Evolutionary conservation across 169 alveolate species (phyloP).

Genomic region (Eimeria zaria): DNA sequence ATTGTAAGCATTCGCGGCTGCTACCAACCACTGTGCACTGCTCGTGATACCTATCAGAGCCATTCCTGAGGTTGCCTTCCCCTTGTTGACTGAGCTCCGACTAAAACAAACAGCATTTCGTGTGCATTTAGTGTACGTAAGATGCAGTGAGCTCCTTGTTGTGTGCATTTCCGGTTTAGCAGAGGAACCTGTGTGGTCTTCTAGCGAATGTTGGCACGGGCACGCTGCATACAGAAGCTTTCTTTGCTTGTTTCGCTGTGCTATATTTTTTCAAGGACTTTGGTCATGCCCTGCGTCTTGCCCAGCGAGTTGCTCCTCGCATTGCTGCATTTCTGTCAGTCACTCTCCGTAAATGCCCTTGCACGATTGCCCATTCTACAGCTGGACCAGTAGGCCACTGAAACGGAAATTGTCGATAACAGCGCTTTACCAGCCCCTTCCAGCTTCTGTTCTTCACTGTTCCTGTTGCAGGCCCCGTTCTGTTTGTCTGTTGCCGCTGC

Average conservation of each 20-base stretch:
- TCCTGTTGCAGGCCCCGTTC: constrained; percentile 53
- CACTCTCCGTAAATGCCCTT: not conserved
- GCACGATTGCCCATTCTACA: not conserved
- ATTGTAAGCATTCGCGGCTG: constrained; percentile 7
- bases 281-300: constrained; percentile 54
- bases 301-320: constrained; percentile 69
- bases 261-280: constrained; percentile 21
- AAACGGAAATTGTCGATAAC: not conserved
- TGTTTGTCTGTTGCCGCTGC: constrained; percentile 46
- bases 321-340: constrained; percentile 68
- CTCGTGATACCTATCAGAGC: not conserved
- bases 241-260: not conserved
- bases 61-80: not conserved
- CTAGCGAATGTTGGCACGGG: not conserved
- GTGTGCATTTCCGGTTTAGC: not conserved
- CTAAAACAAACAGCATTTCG: not conserved
- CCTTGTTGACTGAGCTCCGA: not conserved
- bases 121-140: not conserved
- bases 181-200: not conserved
- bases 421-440: not conserved
- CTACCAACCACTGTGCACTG: not conserved
- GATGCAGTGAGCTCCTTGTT: not conserved
- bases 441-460: not conserved
- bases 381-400: not conserved
- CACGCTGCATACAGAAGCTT: not conserved